These are phyloP conservation scores for Monilinia laxa DNA, from an alignment of 2,329 filamentous ascomycete species.

Conservation along the genomic window DNA sequence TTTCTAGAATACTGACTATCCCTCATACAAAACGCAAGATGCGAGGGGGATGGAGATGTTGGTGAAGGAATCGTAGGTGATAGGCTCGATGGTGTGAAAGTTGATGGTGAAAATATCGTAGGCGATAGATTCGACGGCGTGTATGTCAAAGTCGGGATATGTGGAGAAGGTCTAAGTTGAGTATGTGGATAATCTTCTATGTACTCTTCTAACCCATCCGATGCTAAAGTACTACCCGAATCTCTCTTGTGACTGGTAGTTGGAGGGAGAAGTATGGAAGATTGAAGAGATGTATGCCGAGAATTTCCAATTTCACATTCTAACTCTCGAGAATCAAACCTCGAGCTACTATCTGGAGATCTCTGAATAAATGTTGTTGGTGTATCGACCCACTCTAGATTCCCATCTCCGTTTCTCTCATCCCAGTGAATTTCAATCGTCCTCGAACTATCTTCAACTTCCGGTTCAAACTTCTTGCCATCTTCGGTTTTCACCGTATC, in stretches of 20 bases:
- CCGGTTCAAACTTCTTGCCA: neutral
- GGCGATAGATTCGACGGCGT: neutral
- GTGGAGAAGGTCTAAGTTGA: neutral
- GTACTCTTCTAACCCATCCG: neutral
- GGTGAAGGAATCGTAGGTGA: neutral
- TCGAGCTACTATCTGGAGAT: neutral
- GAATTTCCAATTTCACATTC: neutral
- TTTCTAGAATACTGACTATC: neutral
- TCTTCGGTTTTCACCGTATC: neutral
- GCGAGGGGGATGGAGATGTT: neutral
- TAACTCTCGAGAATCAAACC: neutral
- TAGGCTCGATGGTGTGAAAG: neutral
- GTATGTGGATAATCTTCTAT: neutral
- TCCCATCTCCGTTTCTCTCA: neutral
- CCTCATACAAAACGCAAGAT: neutral
- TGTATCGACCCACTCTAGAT: neutral
- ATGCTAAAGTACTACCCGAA: neutral
- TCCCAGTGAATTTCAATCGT: neutral
- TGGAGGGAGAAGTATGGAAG: too few relatives aligned
- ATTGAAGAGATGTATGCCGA: neutral
- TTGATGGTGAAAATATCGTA: neutral
- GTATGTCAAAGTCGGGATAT: neutral
- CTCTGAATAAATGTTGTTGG: too few relatives aligned
- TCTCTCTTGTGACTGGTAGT: neutral
- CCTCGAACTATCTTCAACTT: neutral